phyloP scores from a whole-genome alignment of 1,284 basidiomycete species.

The Schizopora paradoxa region DNA sequence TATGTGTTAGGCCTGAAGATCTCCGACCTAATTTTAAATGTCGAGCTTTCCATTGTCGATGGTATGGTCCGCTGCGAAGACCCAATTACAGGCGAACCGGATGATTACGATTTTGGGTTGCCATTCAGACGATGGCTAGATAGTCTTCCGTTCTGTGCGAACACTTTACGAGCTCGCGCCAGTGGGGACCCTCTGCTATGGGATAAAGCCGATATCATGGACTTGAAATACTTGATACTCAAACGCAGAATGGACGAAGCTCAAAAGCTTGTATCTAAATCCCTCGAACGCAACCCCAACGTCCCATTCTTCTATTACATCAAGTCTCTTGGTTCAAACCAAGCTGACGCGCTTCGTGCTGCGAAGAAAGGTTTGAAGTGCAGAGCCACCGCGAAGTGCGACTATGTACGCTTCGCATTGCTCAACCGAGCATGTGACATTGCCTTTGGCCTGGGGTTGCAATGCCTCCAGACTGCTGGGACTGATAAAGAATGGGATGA shows the following conservation, averaged over 20 bases:
- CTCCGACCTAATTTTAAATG: conserved; percentile 44
- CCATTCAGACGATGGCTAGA: conserved; percentile 56
- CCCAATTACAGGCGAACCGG: conserved; percentile 35
- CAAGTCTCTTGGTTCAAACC: conserved; percentile 35
- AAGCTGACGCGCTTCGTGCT: conserved; percentile 32
- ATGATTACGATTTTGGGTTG: conserved; percentile 40
- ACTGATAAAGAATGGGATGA: conserved; percentile 47
- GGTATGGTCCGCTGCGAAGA: conserved; percentile 46
- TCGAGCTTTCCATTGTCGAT: conserved; percentile 54
- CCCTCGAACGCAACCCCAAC: conserved; percentile 47
- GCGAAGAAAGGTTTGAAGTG: conserved; percentile 54
- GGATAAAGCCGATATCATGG: conserved; percentile 53
- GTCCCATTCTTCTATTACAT: conserved; percentile 55
- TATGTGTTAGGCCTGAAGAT: conserved; percentile 45
- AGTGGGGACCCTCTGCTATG: conserved; percentile 33
- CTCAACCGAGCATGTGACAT: conserved; percentile 55
- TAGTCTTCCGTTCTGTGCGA: conserved; percentile 48
- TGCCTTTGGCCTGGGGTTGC: conserved; percentile 48
- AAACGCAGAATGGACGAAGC: conserved; percentile 39
- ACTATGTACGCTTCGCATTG: conserved; percentile 46
- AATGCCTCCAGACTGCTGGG: conserved; percentile 39
- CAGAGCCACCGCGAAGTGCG: conserved; percentile 37
- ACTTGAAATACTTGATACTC: conserved; percentile 52
- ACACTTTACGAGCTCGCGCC: conserved; percentile 41
- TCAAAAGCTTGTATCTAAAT: conserved; percentile 31